Conservation (phyloP, 2,329 filamentous ascomycete species). For the Tolypocladium album region DNA sequence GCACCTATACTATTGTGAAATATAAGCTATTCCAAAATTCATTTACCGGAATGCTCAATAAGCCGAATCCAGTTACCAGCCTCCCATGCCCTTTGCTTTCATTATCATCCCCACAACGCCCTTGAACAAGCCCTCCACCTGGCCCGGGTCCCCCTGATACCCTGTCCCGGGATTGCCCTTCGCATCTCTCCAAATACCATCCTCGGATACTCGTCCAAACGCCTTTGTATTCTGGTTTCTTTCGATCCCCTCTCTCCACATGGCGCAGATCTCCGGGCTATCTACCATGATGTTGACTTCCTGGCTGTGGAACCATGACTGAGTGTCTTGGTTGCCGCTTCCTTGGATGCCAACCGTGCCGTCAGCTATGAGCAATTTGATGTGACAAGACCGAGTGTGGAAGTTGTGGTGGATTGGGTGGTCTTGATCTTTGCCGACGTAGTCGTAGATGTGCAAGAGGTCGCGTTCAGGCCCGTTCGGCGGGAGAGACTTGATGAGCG, state of each 20-base stretch:
- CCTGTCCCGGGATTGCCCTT: not conserved
- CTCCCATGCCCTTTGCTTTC: not conserved
- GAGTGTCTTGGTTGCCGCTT: constrained; percentile 72
- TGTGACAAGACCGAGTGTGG: constrained; percentile 60
- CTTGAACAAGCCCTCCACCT: not conserved
- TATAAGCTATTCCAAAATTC: not conserved
- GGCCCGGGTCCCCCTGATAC: not conserved
- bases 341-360: constrained; percentile 59
- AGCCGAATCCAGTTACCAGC: not conserved
- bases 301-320: constrained; percentile 69
- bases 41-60: not conserved
- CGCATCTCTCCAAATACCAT: not conserved
- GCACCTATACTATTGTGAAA: too few relatives aligned
- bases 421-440: constrained; percentile 64
- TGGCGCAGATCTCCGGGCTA: constrained; percentile 44
- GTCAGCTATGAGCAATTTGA: constrained; percentile 70
- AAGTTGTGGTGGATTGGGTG: constrained; percentile 54
- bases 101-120: not conserved
- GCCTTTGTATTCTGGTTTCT: constrained; percentile 56
- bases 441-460: constrained; percentile 52
- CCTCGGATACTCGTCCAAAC: constrained; percentile 20
- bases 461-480: constrained; percentile 21
- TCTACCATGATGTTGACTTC: constrained; percentile 72
- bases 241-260: constrained; percentile 51
- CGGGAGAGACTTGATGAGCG: constrained; percentile 45